These are phyloP conservation scores for Termitomyces sp. DNA, from an alignment of 768 basidiomycete genomes.

Conservation along the genomic window DNA sequence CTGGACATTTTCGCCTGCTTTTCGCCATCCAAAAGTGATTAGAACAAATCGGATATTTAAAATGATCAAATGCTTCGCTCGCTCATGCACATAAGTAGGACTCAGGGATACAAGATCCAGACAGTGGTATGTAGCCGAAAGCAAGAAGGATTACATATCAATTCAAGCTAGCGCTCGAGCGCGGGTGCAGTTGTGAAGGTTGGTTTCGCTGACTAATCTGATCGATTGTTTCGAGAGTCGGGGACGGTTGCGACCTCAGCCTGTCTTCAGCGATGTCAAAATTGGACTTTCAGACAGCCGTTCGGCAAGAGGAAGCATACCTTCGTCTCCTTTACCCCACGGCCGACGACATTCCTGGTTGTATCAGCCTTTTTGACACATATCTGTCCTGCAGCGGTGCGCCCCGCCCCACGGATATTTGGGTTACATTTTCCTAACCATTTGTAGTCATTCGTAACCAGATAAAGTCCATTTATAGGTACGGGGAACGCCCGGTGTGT, in stretches of 20 bases:
- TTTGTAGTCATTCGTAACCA: constrained; percentile 72
- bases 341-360: constrained; percentile 77
- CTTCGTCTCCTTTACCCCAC: constrained; percentile 70
- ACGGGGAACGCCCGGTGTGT: constrained; percentile 74
- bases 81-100: neutral
- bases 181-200: too few species aligned
- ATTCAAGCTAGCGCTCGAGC: too few species aligned
- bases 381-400: constrained; percentile 71
- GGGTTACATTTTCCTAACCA: neutral
- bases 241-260: too few species aligned
- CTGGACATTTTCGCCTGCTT: neutral
- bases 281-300: constrained; percentile 51
- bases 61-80: neutral
- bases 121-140: too few species aligned
- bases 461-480: constrained; percentile 82
- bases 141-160: neutral
- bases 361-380: constrained; percentile 72
- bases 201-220: neutral
- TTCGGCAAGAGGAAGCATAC: constrained; percentile 68
- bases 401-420: constrained; percentile 12
- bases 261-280: too few species aligned
- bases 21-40: neutral
- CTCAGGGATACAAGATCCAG: neutral
- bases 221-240: too few species aligned
- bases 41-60: neutral